Evolutionary conservation across 2,329 filamentous ascomycete genomes (phyloP).

Genomic region (Aspergillus novofumigatus): DNA sequence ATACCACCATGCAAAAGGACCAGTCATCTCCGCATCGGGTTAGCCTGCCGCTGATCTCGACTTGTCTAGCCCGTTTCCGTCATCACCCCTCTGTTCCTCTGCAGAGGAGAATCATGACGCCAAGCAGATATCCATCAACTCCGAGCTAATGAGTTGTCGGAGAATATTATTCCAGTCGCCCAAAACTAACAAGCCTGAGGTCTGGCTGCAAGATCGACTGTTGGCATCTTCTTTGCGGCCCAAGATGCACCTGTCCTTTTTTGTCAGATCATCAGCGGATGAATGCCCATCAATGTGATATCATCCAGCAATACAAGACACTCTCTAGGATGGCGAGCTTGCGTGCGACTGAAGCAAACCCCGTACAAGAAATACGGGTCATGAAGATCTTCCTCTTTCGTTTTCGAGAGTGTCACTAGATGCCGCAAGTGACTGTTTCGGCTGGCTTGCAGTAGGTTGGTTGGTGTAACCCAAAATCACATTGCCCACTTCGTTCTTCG

Average conservation of each 20-base stretch:
- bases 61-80: not conserved
- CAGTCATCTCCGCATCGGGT: not conserved
- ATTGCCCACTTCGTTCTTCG: not conserved
- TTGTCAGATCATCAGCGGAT: not conserved
- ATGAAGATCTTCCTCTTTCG: not conserved
- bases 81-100: not conserved
- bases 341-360: not conserved
- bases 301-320: not conserved
- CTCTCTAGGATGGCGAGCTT: not conserved
- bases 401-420: not conserved
- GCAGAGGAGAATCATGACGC: not conserved
- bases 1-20: not conserved
- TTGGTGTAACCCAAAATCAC: not conserved
- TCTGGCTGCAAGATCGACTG: not conserved
- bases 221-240: not conserved
- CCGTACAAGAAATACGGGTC: not conserved
- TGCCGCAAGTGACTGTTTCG: not conserved
- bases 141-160: not conserved
- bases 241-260: not conserved
- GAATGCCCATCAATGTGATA: not conserved
- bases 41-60: not conserved
- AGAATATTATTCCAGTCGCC: not conserved
- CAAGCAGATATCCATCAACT: not conserved
- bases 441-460: not conserved
- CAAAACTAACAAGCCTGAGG: not conserved